These are phyloP conservation scores for Diaporthe ilicicola DNA, from an alignment of 2,329 filamentous ascomycete species.

Conservation along the genomic window DNA sequence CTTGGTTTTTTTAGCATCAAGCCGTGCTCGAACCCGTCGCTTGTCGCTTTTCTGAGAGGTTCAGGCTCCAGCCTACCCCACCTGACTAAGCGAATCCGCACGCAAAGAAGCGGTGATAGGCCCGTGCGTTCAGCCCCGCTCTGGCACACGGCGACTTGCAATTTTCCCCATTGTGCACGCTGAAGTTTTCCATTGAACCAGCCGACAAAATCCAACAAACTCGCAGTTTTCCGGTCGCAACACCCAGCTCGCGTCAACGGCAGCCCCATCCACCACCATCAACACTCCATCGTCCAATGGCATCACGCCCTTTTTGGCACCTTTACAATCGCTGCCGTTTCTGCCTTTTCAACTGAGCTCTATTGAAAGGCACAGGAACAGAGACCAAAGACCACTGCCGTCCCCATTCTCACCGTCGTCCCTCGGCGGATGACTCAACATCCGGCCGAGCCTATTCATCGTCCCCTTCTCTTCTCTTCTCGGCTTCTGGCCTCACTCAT, in stretches of 20 bases:
- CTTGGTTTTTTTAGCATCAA: background rate
- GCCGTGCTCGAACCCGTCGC: slow-evolving; percentile 2
- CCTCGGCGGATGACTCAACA: slow-evolving; percentile 2
- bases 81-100: background rate
- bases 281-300: slow-evolving; percentile 29
- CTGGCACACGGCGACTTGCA: background rate
- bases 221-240: background rate
- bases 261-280: slow-evolving; percentile 16
- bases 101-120: background rate
- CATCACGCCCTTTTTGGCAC: slow-evolving; percentile 25
- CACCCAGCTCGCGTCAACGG: slow-evolving; percentile 20
- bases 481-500: background rate
- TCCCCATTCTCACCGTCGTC: background rate
- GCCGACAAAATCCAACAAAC: slow-evolving; percentile 16
- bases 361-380: background rate
- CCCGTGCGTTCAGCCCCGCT: slow-evolving; percentile 1
- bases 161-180: slow-evolving; percentile 20
- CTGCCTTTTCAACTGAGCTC: background rate
- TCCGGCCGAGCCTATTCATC: background rate
- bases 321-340: background rate
- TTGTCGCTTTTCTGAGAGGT: background rate
- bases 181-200: slow-evolving; percentile 33
- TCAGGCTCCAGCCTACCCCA: background rate
- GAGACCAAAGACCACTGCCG: background rate
- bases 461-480: background rate